A percentile compares a stretch with the other conserved stretches of the same genome.
phyloP scores from a whole-genome alignment of 176 grass and related monocot species.

The Raddia guianensis region DNA sequence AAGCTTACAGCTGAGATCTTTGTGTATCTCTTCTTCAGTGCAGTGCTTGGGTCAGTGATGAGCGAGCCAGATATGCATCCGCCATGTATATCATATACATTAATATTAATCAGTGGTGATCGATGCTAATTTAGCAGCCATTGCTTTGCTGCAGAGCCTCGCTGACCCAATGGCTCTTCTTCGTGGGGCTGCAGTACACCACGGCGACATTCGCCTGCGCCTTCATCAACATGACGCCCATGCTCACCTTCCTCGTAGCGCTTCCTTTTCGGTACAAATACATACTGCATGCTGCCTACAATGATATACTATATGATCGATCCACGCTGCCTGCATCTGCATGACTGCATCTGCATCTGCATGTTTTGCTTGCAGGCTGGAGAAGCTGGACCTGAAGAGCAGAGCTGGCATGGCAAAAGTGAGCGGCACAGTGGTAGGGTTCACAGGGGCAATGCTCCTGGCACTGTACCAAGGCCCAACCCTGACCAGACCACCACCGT shows the following conservation, averaged over 20 bases:
- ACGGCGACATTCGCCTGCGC: constrained; percentile 61
- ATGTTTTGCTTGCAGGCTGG: constrained; percentile 25
- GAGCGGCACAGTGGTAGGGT: constrained; percentile 49
- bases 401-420: constrained; percentile 64
- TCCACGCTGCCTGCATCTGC: no score
- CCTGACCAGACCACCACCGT: constrained; percentile 37
- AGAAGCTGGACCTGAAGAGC: constrained; percentile 55
- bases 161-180: constrained; percentile 67
- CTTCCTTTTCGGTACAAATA: constrained; percentile 45
- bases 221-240: constrained; percentile 70
- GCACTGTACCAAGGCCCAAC: constrained; percentile 64
- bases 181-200: constrained; percentile 57
- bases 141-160: constrained; percentile 40
- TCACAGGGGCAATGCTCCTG: constrained; percentile 60
- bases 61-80: no score
- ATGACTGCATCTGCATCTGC: no score
- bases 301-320: no score
- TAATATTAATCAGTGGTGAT: no score
- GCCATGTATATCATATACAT: no score
- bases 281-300: no score
- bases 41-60: constrained; percentile 56
- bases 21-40: constrained; percentile 76
- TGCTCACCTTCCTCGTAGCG: constrained; percentile 63
- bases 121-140: no score
- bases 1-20: constrained; percentile 70